phyloP scores from a whole-genome alignment of 1,284 basidiomycete species.

The Agaricales sp. region DNA sequence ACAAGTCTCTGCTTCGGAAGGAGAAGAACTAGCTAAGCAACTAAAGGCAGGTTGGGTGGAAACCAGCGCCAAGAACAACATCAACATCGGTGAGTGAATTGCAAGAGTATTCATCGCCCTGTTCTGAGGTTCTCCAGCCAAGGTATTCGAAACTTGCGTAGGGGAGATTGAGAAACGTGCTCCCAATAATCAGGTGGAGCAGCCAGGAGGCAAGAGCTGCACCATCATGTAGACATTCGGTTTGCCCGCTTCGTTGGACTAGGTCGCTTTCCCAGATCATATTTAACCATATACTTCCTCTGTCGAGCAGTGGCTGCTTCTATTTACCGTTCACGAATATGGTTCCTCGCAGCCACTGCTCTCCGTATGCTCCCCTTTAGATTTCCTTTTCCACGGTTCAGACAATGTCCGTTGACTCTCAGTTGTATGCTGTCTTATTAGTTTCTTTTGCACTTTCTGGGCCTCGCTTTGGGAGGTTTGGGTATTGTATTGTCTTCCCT shows the following conservation, averaged over 20 bases:
- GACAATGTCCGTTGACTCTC: no score
- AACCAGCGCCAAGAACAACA: constrained; percentile 81
- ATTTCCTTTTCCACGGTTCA: no score
- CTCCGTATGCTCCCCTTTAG: no score
- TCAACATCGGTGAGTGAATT: constrained; percentile 70
- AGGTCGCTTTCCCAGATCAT: no score
- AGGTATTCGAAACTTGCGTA: constrained; percentile 84
- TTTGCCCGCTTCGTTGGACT: constrained; percentile 10
- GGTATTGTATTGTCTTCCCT: no score
- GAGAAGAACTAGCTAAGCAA: constrained; percentile 62
- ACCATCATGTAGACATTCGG: constrained; percentile 50
- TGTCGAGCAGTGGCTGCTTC: no score
- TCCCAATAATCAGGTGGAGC: constrained; percentile 48
- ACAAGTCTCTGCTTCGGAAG: constrained; percentile 71
- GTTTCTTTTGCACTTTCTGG: no score
- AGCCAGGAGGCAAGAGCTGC: constrained; percentile 44
- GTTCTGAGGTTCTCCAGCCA: constrained; percentile 34
- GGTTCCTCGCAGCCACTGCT: no score
- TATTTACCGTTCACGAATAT: no score
- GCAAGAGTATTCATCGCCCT: constrained; percentile 4
- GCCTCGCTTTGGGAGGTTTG: no score
- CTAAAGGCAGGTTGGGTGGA: constrained; percentile 79
- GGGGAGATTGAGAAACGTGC: constrained; percentile 76
- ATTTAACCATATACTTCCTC: no score
- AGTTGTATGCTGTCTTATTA: no score